A percentile compares a stretch with the other conserved stretches of the same genome.
Evolutionary conservation across 345 rosid genomes (phyloP).

Genomic region (Physaria fendleri): DNA sequence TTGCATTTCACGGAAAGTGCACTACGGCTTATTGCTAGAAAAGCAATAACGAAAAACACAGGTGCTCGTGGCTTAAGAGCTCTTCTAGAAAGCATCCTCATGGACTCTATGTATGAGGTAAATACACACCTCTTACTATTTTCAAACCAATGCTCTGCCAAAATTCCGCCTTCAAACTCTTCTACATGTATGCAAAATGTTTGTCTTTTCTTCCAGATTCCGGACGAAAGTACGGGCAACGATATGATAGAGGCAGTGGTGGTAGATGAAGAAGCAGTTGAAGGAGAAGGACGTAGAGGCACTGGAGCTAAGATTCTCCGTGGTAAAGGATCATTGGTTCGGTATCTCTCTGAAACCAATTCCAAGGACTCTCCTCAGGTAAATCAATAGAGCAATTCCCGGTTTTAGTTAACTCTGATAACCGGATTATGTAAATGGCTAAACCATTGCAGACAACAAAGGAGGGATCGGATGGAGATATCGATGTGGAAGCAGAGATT

Average conservation of each 20-base stretch:
- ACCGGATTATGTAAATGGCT: background rate
- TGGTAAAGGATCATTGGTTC: constrained; percentile 70
- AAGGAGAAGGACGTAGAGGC: constrained; percentile 44
- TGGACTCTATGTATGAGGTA: constrained; percentile 99
- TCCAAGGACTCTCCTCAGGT: constrained; percentile 34
- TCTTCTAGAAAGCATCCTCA: constrained; percentile 76
- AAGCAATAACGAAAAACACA: constrained; percentile 78
- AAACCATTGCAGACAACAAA: constrained; percentile 39
- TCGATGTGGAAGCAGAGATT: constrained; percentile 65
- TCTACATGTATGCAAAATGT: background rate
- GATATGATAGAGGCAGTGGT: constrained; percentile 82
- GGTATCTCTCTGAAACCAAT: constrained; percentile 49
- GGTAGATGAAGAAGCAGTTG: constrained; percentile 78
- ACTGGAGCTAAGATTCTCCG: constrained; percentile 77
- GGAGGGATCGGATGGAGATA: constrained; percentile 55
- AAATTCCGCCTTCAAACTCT: background rate
- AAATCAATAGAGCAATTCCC: background rate
- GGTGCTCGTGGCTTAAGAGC: constrained; percentile 94
- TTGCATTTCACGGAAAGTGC: constrained; percentile 77
- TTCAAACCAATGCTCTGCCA: background rate
- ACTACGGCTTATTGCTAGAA: constrained; percentile 70
- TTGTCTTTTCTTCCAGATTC: constrained; percentile 48
- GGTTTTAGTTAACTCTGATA: constrained; percentile 9
- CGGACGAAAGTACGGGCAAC: constrained; percentile 62
- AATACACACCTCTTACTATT: background rate